Percentiles rank a stretch among this genome's conserved stretches.
Conservation (phyloP, 139 green algal genomes). For the Tetratostichococcus sp. region DNA sequence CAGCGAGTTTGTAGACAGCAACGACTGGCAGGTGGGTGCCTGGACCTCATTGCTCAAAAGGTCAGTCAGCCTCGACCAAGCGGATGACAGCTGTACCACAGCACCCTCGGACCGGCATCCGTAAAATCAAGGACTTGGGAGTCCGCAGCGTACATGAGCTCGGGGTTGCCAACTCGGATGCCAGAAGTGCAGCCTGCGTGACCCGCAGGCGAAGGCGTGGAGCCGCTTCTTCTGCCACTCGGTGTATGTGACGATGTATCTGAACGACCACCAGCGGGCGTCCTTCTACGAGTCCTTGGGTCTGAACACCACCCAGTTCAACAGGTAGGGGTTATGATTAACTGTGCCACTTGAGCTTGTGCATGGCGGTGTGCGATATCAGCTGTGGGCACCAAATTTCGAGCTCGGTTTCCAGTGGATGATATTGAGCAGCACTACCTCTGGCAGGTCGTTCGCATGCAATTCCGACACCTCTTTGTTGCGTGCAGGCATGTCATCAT, state of each 20-base stretch:
- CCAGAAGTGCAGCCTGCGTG: neutral
- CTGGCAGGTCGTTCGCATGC: no score
- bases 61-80: no score
- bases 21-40: neutral
- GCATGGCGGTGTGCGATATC: no score
- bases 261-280: slow-evolving; percentile 95
- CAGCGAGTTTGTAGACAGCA: neutral
- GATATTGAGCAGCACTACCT: no score
- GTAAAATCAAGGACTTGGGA: no score
- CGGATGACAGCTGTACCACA: no score
- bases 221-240: slow-evolving; percentile 98
- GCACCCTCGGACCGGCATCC: no score
- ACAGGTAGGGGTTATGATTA: slow-evolving; percentile 44
- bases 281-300: slow-evolving; percentile 93
- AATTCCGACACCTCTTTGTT: neutral
- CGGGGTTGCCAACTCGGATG: neutral
- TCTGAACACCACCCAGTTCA: slow-evolving; percentile 94
- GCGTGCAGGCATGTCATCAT: slow-evolving; percentile 89
- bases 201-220: slow-evolving; percentile 78
- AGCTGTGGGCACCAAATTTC: no score
- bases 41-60: no score
- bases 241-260: slow-evolving; percentile 99
- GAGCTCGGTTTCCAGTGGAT: no score
- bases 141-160: no score
- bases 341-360: no score